These are phyloP conservation scores for Vitis rupestris DNA, from an alignment of 164 flowering plant genomes.

Conservation along the genomic window DNA sequence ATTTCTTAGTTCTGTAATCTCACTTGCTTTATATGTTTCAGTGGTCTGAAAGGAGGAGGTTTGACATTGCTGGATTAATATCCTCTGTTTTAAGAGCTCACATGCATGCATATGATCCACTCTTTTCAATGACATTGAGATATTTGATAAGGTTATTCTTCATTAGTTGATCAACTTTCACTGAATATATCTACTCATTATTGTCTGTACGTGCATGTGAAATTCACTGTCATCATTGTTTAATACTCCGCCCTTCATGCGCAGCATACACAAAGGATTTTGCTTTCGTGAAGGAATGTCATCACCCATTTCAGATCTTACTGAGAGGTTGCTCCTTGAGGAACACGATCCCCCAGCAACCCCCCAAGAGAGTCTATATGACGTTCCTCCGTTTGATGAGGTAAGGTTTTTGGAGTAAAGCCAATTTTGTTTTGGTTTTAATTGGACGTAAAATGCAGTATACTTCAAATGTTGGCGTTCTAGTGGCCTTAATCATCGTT, in stretches of 20 bases:
- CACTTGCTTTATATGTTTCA: conserved; percentile 31
- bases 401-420: conserved; percentile 32
- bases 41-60: conserved; percentile 92
- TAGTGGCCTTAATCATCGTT: neutral
- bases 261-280: conserved; percentile 90
- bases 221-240: neutral
- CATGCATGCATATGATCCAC: conserved; percentile 87
- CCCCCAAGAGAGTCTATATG: conserved; percentile 69
- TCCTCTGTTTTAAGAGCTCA: conserved; percentile 84
- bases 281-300: conserved; percentile 80
- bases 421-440: neutral
- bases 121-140: conserved; percentile 91
- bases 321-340: conserved; percentile 85
- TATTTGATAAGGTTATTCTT: conserved; percentile 82
- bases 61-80: conserved; percentile 84
- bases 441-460: neutral
- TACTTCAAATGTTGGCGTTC: neutral
- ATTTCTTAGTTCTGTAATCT: neutral
- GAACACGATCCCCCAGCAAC: conserved; percentile 83
- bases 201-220: neutral
- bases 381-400: conserved; percentile 97
- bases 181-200: neutral
- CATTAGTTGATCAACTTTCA: conserved; percentile 4
- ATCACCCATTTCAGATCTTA: conserved; percentile 92
- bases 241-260: neutral